phyloP scores from a whole-genome alignment of 73 alveolate genomes.

The Stentor roeselii region DNA sequence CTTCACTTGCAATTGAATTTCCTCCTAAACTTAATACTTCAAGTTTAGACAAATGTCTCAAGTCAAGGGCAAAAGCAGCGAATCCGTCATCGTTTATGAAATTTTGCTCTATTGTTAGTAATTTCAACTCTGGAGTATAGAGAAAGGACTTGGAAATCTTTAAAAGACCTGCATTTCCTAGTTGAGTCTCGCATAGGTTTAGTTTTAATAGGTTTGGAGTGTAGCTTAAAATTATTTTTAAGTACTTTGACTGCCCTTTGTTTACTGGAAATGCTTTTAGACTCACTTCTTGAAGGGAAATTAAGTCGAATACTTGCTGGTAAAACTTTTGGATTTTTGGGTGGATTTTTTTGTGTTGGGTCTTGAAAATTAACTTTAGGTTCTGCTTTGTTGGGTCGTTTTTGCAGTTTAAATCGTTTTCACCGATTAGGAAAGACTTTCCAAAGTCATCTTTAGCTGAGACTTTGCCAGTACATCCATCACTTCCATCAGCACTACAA shows the following conservation, averaged over 20 bases:
- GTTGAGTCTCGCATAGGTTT: not conserved
- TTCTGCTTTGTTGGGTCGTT: not conserved
- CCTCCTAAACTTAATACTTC: not conserved
- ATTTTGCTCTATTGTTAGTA: not conserved
- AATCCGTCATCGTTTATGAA: not conserved
- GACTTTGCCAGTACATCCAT: not conserved
- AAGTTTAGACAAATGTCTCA: not conserved
- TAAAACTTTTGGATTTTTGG: not conserved
- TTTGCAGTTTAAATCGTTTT: too few species aligned
- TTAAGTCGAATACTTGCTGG: not conserved
- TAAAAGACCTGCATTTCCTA: not conserved
- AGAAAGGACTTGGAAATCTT: not conserved
- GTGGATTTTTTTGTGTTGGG: not conserved
- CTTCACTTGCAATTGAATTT: not conserved
- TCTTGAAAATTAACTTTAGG: not conserved
- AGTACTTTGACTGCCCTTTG: not conserved
- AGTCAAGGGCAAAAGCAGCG: not conserved
- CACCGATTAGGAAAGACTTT: too few species aligned
- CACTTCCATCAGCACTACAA: not conserved
- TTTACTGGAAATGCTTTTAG: too few species aligned
- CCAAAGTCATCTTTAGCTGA: not conserved
- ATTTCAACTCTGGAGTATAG: too few species aligned
- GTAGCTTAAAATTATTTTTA: too few species aligned
- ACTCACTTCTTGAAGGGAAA: not conserved
- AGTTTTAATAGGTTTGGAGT: not conserved